Conservation (phyloP, 805 yeast species). For the Saccharomyces jurei region DNA sequence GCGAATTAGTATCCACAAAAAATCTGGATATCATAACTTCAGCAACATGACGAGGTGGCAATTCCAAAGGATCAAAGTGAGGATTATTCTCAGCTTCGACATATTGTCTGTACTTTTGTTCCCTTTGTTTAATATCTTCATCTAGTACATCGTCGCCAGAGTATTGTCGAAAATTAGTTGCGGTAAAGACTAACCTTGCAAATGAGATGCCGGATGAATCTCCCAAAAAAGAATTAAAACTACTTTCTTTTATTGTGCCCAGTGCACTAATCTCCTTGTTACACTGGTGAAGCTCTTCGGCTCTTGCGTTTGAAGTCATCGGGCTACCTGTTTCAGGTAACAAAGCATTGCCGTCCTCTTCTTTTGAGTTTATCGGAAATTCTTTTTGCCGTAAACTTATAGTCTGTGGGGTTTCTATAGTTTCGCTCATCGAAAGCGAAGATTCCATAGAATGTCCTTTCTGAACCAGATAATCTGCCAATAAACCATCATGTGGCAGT, state of each 20-base stretch:
- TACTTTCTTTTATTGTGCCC: slow-evolving; percentile 18
- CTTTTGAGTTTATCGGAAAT: not conserved
- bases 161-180: slow-evolving; percentile 50
- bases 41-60: slow-evolving; percentile 69
- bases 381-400: not conserved
- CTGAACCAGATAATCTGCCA: slow-evolving; percentile 23
- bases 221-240: slow-evolving; percentile 35
- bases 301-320: slow-evolving; percentile 1
- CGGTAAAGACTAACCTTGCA: slow-evolving; percentile 70
- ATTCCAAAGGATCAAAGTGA: slow-evolving; percentile 19
- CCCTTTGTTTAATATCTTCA: slow-evolving; percentile 20
- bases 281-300: slow-evolving; percentile 18
- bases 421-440: not conserved
- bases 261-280: slow-evolving; percentile 16
- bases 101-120: slow-evolving; percentile 14
- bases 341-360: not conserved
- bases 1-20: slow-evolving; percentile 76
- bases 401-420: not conserved
- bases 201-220: slow-evolving; percentile 60
- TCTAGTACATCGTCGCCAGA: slow-evolving; percentile 19
- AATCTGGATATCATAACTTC: slow-evolving; percentile 53
- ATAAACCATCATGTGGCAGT: slow-evolving; percentile 16
- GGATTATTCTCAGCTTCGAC: slow-evolving; percentile 12
- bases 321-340: slow-evolving; percentile 6
- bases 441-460: slow-evolving; percentile 19